phyloP scores from a whole-genome alignment of 306 rosid genomes.

The Quercus glauca region DNA sequence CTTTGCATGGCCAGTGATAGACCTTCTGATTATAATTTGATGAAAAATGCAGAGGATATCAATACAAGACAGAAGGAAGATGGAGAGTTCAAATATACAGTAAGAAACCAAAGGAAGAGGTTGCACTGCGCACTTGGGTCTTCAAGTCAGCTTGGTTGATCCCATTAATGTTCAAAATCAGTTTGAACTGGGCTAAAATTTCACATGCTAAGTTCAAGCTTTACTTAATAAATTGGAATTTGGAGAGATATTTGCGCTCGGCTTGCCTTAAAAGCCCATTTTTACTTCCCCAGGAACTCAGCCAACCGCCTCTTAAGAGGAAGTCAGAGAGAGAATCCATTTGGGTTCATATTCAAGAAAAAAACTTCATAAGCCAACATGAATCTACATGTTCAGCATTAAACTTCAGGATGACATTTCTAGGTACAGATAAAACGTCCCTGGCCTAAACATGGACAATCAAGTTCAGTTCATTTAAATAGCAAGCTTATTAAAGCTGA shows the following conservation, averaged over 20 bases:
- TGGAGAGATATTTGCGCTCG: not conserved
- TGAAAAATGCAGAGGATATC: not conserved
- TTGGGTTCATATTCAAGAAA: not conserved
- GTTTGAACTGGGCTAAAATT: not conserved
- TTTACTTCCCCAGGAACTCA: not conserved
- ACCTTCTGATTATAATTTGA: not conserved
- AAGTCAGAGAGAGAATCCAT: not conserved
- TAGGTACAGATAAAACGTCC: not conserved
- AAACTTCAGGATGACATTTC: not conserved
- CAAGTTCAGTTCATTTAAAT: not conserved
- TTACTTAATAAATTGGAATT: not conserved
- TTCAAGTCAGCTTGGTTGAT: not conserved
- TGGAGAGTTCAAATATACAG: not conserved
- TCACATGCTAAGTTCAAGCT: not conserved
- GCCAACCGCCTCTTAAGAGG: not conserved
- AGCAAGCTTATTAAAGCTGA: not conserved
- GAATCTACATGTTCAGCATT: not conserved
- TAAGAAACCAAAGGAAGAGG: not conserved
- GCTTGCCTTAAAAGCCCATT: not conserved
- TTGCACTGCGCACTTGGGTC: not conserved
- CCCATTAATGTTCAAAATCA: not conserved
- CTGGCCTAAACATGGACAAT: not conserved
- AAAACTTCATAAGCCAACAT: not conserved
- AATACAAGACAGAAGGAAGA: not conserved
- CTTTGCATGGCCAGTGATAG: not conserved